Conservation (phyloP, 192 early-diverging fungal genomes). For the Lobosporangium transversale region DNA sequence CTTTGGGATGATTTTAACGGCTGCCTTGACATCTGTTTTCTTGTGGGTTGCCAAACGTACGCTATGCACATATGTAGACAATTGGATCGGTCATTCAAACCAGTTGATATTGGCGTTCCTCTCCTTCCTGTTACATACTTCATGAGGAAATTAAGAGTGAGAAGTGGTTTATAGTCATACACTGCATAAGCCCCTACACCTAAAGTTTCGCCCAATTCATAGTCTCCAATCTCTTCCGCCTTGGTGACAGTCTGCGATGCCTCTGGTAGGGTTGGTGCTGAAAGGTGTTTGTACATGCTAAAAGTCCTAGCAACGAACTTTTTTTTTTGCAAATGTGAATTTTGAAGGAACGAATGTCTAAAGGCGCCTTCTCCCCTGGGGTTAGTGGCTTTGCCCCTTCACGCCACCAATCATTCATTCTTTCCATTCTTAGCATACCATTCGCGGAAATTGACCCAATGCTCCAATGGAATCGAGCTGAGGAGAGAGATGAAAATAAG, state of each 20-base stretch:
- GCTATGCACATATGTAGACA: conserved; percentile 49
- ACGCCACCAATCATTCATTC: background rate
- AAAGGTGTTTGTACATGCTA: conserved; percentile 45
- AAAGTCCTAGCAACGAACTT: too few species aligned
- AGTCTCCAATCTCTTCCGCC: conserved; percentile 44
- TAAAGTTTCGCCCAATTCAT: conserved; percentile 46
- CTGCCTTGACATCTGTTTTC: conserved; percentile 53
- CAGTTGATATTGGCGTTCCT: background rate
- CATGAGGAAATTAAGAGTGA: background rate
- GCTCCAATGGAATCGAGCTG: too few species aligned
- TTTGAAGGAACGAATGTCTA: too few species aligned
- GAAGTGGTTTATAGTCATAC: too few species aligned
- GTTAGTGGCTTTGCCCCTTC: background rate
- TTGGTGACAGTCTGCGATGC: conserved; percentile 42
- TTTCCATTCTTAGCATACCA: too few species aligned
- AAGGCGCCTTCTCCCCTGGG: too few species aligned
- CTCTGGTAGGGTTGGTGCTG: conserved; percentile 40
- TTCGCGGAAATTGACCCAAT: too few species aligned
- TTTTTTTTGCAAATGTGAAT: too few species aligned
- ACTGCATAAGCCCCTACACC: conserved; percentile 53
- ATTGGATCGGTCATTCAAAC: background rate
- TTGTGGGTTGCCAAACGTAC: conserved; percentile 65
- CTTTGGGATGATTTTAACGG: conserved; percentile 71
- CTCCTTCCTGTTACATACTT: background rate
- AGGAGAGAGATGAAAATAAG: too few species aligned